A percentile compares a stretch with the other conserved stretches of the same genome.
phyloP scores from a whole-genome alignment of 371 early-diverging fungal genomes.

The Apophysomyces elegans region DNA sequence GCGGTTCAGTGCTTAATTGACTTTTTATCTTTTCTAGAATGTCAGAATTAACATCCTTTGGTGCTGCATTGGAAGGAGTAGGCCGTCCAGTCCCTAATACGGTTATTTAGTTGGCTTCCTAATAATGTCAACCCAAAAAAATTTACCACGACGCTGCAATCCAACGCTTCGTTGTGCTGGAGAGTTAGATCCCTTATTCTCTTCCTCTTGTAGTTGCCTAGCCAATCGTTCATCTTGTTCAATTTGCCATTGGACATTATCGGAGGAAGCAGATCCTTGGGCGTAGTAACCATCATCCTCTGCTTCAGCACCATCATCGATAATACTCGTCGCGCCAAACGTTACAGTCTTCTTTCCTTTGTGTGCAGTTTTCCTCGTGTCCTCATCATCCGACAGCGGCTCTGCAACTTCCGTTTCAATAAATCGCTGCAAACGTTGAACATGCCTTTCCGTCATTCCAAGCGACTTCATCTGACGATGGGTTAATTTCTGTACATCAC shows the following conservation, averaged over 20 bases:
- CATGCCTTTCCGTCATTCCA: slow-evolving; percentile 83
- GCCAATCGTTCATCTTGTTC: slow-evolving; percentile 78
- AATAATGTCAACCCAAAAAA: slow-evolving; percentile 16
- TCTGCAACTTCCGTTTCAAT: slow-evolving; percentile 44
- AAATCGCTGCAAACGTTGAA: slow-evolving; percentile 75
- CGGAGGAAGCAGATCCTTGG: background rate
- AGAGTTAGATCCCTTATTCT: slow-evolving; percentile 44
- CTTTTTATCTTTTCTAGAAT: slow-evolving; percentile 32
- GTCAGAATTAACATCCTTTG: slow-evolving; percentile 36
- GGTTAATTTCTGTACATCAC: slow-evolving; percentile 73
- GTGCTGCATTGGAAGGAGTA: slow-evolving; percentile 45
- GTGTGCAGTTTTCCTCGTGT: slow-evolving; percentile 12
- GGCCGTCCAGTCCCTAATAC: slow-evolving; percentile 44
- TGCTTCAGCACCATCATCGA: slow-evolving; percentile 39
- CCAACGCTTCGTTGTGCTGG: slow-evolving; percentile 10
- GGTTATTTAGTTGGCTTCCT: background rate
- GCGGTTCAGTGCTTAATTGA: slow-evolving; percentile 32
- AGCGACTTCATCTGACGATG: slow-evolving; percentile 73
- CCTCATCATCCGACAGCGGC: slow-evolving; percentile 50
- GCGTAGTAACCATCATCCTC: slow-evolving; percentile 1
- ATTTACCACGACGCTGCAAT: slow-evolving; percentile 42
- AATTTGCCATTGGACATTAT: slow-evolving; percentile 47
- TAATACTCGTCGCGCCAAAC: slow-evolving; percentile 48
- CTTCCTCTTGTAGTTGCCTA: slow-evolving; percentile 72
- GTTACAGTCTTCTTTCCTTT: slow-evolving; percentile 46